Conservation (phyloP, 371 early-diverging fungal species). For the Rhizopus microsporus region DNA sequence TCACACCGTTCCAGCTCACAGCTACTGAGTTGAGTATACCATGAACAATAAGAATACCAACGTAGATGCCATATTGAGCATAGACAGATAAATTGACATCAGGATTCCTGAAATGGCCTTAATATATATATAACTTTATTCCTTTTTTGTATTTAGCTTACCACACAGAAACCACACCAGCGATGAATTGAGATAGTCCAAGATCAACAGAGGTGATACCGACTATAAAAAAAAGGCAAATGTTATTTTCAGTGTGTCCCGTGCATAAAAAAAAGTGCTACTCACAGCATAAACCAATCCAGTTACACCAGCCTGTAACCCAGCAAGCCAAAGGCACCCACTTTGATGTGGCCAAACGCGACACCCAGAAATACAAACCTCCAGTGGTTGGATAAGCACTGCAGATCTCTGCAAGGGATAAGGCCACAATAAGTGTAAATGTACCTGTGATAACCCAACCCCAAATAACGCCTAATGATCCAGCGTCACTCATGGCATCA, state of each 20-base stretch:
- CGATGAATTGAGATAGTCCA: conserved; percentile 58
- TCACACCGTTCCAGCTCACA: conserved; percentile 48
- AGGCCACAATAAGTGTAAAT: conserved; percentile 64
- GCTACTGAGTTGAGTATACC: conserved; percentile 58
- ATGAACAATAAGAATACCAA: conserved; percentile 46
- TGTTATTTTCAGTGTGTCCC: neutral
- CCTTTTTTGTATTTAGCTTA: conserved; percentile 6
- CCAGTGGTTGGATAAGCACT: conserved; percentile 75
- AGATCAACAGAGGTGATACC: conserved; percentile 56
- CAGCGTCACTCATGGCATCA: conserved; percentile 61
- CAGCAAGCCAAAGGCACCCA: conserved; percentile 67
- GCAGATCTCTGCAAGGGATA: conserved; percentile 77
- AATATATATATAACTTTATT: conserved; percentile 18
- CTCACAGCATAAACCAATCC: conserved; percentile 54
- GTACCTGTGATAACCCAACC: conserved; percentile 65
- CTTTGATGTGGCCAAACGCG: conserved; percentile 49
- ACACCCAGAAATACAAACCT: conserved; percentile 71
- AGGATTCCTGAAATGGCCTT: conserved; percentile 22
- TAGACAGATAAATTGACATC: conserved; percentile 40
- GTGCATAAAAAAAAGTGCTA: neutral
- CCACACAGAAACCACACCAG: conserved; percentile 54
- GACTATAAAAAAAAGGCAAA: conserved; percentile 32
- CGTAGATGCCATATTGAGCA: conserved; percentile 53
- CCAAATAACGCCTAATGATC: conserved; percentile 69
- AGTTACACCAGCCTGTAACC: conserved; percentile 67